These are phyloP conservation scores for Carex kokanica DNA, from an alignment of 176 grass and related monocot species.

Conservation along the genomic window DNA sequence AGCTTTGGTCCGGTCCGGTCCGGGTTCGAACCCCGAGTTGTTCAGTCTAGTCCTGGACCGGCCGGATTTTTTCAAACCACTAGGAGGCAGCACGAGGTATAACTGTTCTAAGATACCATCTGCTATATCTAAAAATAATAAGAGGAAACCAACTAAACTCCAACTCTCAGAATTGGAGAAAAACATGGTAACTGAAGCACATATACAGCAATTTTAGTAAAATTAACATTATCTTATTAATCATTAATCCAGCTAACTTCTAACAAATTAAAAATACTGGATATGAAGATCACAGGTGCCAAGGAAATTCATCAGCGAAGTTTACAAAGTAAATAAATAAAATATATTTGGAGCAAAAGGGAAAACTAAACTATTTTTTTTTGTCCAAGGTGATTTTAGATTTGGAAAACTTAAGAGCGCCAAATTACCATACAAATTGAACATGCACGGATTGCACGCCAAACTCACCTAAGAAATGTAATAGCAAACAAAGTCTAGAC, in stretches of 20 bases:
- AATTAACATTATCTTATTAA: background rate
- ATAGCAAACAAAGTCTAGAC: background rate
- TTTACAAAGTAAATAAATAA: background rate
- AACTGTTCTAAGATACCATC: background rate
- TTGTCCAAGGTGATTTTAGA: background rate
- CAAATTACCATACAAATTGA: background rate
- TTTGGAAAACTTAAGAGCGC: background rate
- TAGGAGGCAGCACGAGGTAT: background rate
- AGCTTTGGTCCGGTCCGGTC: too few species aligned
- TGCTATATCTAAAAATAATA: background rate
- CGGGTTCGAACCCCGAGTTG: too few species aligned
- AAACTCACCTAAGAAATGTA: background rate
- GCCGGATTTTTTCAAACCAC: too few species aligned
- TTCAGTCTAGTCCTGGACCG: too few species aligned
- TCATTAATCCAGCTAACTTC: background rate
- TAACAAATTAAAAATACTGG: background rate
- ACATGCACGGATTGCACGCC: background rate
- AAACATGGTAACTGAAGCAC: background rate
- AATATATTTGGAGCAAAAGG: background rate
- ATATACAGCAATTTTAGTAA: background rate
- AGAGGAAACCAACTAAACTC: background rate
- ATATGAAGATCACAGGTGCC: background rate
- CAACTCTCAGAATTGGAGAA: background rate
- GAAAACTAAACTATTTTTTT: background rate
- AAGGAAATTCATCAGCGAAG: background rate